phyloP scores from a whole-genome alignment of 140 eudicot genomes.

The Ambrosia hybrid region DNA sequence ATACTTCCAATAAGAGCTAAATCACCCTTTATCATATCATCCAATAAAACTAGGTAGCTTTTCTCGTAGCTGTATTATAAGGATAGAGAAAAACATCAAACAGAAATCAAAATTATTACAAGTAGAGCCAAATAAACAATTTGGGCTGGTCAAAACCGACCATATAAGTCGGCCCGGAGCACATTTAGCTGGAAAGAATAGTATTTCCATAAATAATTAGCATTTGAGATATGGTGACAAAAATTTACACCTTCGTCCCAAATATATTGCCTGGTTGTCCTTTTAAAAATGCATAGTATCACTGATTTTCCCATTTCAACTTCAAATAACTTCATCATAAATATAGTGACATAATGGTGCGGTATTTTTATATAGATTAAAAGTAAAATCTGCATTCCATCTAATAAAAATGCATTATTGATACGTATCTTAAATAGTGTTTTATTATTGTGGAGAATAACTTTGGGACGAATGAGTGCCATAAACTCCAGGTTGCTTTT shows the following conservation, averaged over 20 bases:
- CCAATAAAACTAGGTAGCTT: conserved; percentile 75
- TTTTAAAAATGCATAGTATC: background rate
- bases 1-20: conserved; percentile 85
- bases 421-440: background rate
- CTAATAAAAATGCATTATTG: background rate
- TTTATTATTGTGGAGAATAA: background rate
- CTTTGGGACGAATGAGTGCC: background rate
- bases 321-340: background rate
- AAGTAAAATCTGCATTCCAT: background rate
- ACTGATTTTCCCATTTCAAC: background rate
- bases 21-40: conserved; percentile 81
- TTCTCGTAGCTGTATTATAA: conserved; percentile 64
- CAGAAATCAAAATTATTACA: background rate
- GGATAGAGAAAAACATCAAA: background rate
- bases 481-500: background rate
- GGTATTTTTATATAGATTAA: background rate
- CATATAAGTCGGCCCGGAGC: background rate
- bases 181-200: background rate
- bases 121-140: background rate
- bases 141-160: background rate
- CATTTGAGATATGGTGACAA: background rate
- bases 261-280: background rate
- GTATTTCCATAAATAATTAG: background rate
- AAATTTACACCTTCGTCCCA: background rate
- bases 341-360: background rate